These are phyloP conservation scores for Yarrowia hollandica DNA, from an alignment of 805 yeast genomes.

Conservation along the genomic window DNA sequence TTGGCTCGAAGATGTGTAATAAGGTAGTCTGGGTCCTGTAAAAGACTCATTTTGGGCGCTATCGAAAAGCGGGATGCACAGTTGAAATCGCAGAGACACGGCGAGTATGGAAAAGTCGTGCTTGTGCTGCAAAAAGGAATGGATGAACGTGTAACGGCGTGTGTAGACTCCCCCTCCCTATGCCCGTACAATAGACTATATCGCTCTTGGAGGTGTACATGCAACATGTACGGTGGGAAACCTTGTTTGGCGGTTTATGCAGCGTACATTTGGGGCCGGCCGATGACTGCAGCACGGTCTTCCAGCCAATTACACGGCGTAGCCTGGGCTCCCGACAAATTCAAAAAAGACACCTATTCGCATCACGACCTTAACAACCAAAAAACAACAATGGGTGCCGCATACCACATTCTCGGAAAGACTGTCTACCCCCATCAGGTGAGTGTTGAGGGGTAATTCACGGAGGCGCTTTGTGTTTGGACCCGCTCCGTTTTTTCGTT, in stretches of 20 bases:
- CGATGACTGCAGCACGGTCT: slow-evolving; percentile 22
- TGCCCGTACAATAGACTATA: slow-evolving; percentile 24
- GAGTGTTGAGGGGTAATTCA: slow-evolving; percentile 35
- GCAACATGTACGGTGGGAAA: neutral
- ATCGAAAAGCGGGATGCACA: neutral
- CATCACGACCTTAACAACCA: slow-evolving; percentile 26
- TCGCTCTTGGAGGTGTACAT: slow-evolving; percentile 20
- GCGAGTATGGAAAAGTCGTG: neutral
- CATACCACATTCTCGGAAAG: slow-evolving; percentile 82
- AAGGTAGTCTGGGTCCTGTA: slow-evolving; percentile 35
- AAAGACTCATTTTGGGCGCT: slow-evolving; percentile 7
- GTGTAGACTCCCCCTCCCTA: slow-evolving; percentile 28
- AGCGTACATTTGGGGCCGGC: slow-evolving; percentile 26
- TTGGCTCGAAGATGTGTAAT: slow-evolving; percentile 39
- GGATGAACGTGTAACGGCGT: neutral
- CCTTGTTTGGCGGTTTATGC: neutral
- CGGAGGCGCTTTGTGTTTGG: too few relatives aligned
- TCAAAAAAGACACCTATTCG: slow-evolving; percentile 27
- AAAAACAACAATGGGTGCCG: slow-evolving; percentile 64
- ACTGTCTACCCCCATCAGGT: slow-evolving; percentile 78
- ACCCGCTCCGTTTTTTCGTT: neutral
- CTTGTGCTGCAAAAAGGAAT: neutral
- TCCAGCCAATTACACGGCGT: slow-evolving; percentile 22
- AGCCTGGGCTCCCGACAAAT: slow-evolving; percentile 19
- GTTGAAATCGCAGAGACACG: neutral